Conservation (phyloP, 2,329 filamentous ascomycete genomes). For the Penicillium italicum region DNA sequence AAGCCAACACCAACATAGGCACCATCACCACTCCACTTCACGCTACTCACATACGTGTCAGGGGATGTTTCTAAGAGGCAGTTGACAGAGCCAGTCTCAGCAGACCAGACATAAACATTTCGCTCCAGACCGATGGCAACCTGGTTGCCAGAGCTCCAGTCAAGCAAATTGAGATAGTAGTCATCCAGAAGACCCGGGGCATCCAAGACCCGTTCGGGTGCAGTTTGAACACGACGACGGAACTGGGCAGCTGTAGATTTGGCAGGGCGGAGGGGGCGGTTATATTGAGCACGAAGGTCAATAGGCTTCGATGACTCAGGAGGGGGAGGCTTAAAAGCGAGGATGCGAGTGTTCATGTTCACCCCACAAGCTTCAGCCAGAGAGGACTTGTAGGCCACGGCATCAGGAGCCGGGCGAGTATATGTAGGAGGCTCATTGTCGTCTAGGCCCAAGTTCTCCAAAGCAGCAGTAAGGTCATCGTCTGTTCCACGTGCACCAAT, state of each 20-base stretch:
- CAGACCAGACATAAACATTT: slow-evolving; percentile 97
- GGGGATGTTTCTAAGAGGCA: slow-evolving; percentile 81
- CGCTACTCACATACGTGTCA: slow-evolving; percentile 95
- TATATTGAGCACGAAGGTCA: slow-evolving; percentile 95
- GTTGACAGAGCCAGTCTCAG: slow-evolving; percentile 83
- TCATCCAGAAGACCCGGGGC: slow-evolving; percentile 94
- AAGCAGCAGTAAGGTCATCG: slow-evolving; percentile 73
- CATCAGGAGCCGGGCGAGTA: slow-evolving; percentile 77
- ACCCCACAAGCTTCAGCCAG: slow-evolving; percentile 89
- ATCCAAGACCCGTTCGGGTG: slow-evolving; percentile 92
- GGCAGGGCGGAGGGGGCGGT: slow-evolving; percentile 82
- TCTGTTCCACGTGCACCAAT: slow-evolving; percentile 58
- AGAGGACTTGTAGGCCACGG: slow-evolving; percentile 86
- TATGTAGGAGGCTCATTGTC: slow-evolving; percentile 66
- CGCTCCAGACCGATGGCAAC: slow-evolving; percentile 96
- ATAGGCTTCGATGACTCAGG: slow-evolving; percentile 98
- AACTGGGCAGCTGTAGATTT: slow-evolving; percentile 75
- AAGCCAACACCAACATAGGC: slow-evolving; percentile 95
- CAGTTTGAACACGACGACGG: slow-evolving; percentile 86
- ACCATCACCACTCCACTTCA: slow-evolving; percentile 97
- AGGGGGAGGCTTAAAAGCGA: slow-evolving; percentile 97
- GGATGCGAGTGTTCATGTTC: slow-evolving; percentile 87
- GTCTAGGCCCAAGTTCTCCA: slow-evolving; percentile 75
- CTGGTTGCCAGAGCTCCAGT: slow-evolving; percentile 98
- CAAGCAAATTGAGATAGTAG: slow-evolving; percentile 97